Evolutionary conservation across 345 rosid genomes (phyloP).

Genomic region (Ailanthus altissimus): DNA sequence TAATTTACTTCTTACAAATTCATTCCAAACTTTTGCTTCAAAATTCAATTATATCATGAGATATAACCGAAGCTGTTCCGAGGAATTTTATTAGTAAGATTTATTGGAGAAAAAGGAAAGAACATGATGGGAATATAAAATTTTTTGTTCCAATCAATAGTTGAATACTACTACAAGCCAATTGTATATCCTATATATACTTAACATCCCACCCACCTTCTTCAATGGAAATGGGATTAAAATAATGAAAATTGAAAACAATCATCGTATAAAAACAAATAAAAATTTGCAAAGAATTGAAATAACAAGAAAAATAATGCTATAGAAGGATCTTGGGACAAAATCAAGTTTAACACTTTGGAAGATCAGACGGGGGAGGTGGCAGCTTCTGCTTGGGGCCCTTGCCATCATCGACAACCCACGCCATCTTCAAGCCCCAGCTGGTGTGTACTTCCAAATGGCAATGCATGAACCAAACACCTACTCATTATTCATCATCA

Average conservation of each 20-base stretch:
- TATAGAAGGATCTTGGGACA: too few species aligned
- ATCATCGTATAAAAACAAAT: neutral
- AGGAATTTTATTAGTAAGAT: too few species aligned
- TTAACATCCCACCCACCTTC: neutral
- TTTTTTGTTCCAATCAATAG: neutral
- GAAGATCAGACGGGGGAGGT: slow-evolving; percentile 59
- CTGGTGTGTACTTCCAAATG: slow-evolving; percentile 58
- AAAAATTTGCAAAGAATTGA: slow-evolving; percentile 2
- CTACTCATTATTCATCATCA: slow-evolving; percentile 14
- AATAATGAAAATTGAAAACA: neutral
- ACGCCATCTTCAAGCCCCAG: slow-evolving; percentile 68
- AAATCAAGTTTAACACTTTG: slow-evolving; percentile 35
- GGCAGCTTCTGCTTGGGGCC: slow-evolving; percentile 44
- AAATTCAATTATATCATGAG: neutral
- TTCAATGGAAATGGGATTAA: neutral
- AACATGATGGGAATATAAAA: neutral
- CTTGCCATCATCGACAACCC: slow-evolving; percentile 53
- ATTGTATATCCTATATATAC: neutral
- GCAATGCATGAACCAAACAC: slow-evolving; percentile 60
- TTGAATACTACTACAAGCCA: neutral
- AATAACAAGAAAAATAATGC: neutral
- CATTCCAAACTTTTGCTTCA: neutral
- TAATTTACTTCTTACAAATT: neutral
- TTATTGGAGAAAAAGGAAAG: neutral
- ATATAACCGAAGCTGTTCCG: too few species aligned